Evolutionary conservation across 306 rosid genomes (phyloP).

Genomic region (Cyamopsis tetragonoloba): DNA sequence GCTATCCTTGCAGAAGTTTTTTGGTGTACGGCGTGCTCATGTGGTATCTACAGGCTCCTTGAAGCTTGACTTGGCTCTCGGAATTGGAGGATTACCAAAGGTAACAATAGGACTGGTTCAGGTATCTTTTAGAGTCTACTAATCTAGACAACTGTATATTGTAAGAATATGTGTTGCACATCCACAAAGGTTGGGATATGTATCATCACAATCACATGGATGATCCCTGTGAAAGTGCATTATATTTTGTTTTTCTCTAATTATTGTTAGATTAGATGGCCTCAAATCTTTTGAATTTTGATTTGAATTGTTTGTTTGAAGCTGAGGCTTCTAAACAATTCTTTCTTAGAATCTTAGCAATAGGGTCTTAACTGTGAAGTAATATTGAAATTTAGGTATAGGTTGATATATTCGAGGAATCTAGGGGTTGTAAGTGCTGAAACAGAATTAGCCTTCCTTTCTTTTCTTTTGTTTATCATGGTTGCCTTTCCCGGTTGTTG

Average conservation of each 20-base stretch:
- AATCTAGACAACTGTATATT: slow-evolving; percentile 7
- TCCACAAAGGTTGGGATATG: neutral
- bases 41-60: slow-evolving; percentile 73
- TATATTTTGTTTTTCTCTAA: slow-evolving; percentile 6
- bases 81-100: slow-evolving; percentile 85
- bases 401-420: neutral
- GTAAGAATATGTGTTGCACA: neutral
- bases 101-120: slow-evolving; percentile 28
- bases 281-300: slow-evolving; percentile 1
- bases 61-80: slow-evolving; percentile 85
- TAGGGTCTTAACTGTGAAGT: neutral
- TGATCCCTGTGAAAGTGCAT: neutral
- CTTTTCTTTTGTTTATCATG: neutral
- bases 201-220: slow-evolving; percentile 4
- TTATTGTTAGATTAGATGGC: neutral
- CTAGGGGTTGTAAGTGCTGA: neutral
- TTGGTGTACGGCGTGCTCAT: slow-evolving; percentile 46
- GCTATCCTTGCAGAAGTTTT: slow-evolving; percentile 57
- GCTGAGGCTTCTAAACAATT: neutral
- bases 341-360: neutral
- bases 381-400: neutral
- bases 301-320: neutral
- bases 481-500: neutral
- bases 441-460: neutral
- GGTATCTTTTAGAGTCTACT: neutral